Evolutionary conservation across 441 rosid species (phyloP).

Genomic region (Euphorbia celastroides): DNA sequence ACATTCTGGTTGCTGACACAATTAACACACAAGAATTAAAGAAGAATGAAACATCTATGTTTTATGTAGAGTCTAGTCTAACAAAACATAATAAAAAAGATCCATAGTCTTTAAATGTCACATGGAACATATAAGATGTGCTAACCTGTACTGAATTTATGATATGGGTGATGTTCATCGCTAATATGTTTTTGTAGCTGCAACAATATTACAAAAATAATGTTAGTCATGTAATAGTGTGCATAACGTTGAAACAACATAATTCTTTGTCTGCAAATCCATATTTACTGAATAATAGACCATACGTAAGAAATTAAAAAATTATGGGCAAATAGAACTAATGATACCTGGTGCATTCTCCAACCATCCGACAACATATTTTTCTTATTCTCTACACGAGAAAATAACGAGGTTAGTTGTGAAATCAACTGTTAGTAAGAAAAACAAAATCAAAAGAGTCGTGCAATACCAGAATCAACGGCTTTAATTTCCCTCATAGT

Average conservation of each 20-base stretch:
- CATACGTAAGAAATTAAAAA: background rate
- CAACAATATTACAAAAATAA: background rate
- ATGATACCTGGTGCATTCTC: slow-evolving; percentile 80
- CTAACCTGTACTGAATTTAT: slow-evolving; percentile 84
- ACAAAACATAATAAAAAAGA: background rate
- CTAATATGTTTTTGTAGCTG: slow-evolving; percentile 83
- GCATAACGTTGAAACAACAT: background rate
- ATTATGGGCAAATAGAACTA: background rate
- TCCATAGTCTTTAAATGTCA: background rate
- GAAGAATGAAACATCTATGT: background rate
- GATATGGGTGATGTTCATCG: slow-evolving; percentile 70
- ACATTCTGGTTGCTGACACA: background rate
- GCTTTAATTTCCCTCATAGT: slow-evolving; percentile 85
- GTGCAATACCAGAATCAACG: slow-evolving; percentile 65
- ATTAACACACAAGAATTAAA: background rate
- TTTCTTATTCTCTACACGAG: slow-evolving; percentile 71
- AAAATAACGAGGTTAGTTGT: background rate
- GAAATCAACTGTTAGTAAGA: background rate
- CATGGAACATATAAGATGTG: background rate
- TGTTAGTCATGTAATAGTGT: too few species aligned
- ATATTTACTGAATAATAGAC: background rate
- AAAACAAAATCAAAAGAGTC: background rate
- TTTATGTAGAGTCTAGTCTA: background rate
- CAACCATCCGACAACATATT: slow-evolving; percentile 75
- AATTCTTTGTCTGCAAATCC: background rate